phyloP scores from a whole-genome alignment of 2,329 filamentous ascomycete genomes.

The Paecilomyces sp. region DNA sequence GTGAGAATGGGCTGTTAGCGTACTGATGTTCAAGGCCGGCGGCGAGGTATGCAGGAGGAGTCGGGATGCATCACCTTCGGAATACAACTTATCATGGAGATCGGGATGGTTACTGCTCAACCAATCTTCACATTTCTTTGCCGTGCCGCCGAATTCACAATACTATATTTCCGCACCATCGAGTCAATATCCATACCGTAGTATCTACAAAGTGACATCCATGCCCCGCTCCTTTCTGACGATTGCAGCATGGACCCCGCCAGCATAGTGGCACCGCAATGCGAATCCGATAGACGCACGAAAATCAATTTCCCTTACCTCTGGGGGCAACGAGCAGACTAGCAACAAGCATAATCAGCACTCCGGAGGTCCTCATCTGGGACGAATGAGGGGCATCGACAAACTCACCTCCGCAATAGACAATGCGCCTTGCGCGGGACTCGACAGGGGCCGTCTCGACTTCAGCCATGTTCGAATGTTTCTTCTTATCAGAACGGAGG shows the following conservation, averaged over 20 bases:
- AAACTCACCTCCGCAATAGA: conserved; percentile 55
- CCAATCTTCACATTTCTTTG: conserved; percentile 97
- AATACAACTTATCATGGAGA: conserved; percentile 77
- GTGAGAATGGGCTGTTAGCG: conserved; percentile 2
- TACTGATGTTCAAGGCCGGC: background rate
- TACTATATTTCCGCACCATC: conserved; percentile 54
- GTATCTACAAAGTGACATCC: background rate
- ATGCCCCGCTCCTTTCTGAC: background rate
- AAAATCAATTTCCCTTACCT: conserved; percentile 46
- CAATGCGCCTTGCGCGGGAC: conserved; percentile 46
- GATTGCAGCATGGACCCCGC: background rate
- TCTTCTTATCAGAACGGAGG: background rate
- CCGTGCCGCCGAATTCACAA: conserved; percentile 95
- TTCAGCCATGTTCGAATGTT: conserved; percentile 22
- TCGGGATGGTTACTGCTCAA: conserved; percentile 66
- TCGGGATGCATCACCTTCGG: conserved; percentile 54
- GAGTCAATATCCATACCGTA: background rate
- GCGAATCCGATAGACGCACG: conserved; percentile 5
- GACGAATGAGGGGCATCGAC: background rate
- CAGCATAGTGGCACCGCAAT: background rate
- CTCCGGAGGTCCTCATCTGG: background rate
- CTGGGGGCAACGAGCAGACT: conserved; percentile 61
- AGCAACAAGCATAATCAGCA: conserved; percentile 6
- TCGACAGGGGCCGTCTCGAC: conserved; percentile 25
- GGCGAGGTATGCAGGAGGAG: background rate